These are phyloP conservation scores for Penicillium sp. DNA, from an alignment of 2,329 filamentous ascomycete genomes.

Conservation along the genomic window DNA sequence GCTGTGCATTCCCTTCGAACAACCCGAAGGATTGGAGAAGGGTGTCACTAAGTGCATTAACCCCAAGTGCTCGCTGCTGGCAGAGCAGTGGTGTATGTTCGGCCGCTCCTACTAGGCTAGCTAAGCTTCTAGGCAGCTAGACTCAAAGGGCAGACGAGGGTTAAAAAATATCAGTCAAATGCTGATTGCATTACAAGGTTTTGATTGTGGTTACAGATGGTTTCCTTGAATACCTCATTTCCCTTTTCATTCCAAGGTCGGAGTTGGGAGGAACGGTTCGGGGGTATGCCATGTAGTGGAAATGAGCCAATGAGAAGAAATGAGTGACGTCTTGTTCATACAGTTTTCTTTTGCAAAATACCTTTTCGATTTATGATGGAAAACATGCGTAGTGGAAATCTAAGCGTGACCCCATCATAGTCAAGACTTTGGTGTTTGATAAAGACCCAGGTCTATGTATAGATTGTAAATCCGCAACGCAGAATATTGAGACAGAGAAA, in stretches of 20 bases:
- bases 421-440: too few species aligned
- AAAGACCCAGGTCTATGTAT: too few species aligned
- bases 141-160: neutral
- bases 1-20: constrained; percentile 77
- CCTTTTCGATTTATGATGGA: neutral
- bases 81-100: constrained; percentile 90
- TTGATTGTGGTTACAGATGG: constrained; percentile 1
- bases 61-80: constrained; percentile 41
- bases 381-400: neutral
- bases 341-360: neutral
- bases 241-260: constrained; percentile 4
- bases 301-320: constrained; percentile 19
- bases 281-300: constrained; percentile 2
- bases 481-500: too few species aligned
- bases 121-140: neutral
- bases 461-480: too few species aligned
- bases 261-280: constrained; percentile 1
- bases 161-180: neutral
- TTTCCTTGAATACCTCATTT: constrained; percentile 1
- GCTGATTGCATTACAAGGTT: neutral
- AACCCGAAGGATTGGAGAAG: constrained; percentile 74
- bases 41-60: constrained; percentile 75
- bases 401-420: too few species aligned
- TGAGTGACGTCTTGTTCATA: constrained; percentile 13
- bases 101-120: constrained; percentile 55